Percentiles rank a stretch among this genome's conserved stretches.
Conservation (phyloP, 2,329 filamentous ascomycete species). For the Neofusicoccum sp. region DNA sequence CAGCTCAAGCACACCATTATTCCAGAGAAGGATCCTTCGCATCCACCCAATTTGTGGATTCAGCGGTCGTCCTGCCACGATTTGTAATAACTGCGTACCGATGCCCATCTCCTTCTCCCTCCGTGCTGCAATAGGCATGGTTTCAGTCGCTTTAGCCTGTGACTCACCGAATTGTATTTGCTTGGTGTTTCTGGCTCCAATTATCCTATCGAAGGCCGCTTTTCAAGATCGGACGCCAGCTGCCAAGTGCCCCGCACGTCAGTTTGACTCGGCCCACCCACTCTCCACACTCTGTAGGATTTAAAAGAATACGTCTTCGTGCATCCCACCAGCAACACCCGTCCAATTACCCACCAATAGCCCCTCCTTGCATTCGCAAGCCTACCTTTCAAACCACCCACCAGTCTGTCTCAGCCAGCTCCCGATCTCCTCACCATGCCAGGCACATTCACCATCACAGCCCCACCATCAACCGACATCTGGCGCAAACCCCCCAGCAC, state of each 20-base stretch:
- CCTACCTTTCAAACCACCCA: too few species aligned
- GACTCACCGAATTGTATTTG: background rate
- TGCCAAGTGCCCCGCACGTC: conserved; percentile 12
- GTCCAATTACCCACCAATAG: background rate
- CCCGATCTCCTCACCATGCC: background rate
- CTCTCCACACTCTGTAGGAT: background rate
- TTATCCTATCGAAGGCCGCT: background rate
- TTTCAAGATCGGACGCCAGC: background rate
- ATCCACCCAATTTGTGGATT: too few species aligned
- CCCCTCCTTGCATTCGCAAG: too few species aligned
- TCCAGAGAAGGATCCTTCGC: too few species aligned
- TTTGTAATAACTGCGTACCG: too few species aligned
- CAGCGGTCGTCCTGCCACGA: too few species aligned
- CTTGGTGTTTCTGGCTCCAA: background rate
- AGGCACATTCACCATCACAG: conserved; percentile 24
- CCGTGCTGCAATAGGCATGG: too few species aligned
- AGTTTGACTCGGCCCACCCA: background rate
- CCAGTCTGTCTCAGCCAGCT: too few species aligned
- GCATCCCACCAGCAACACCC: background rate
- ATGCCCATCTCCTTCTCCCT: too few species aligned
- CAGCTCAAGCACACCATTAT: too few species aligned
- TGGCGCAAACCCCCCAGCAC: conserved; percentile 73
- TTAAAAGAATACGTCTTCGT: background rate
- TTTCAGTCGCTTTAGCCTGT: background rate
- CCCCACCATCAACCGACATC: conserved; percentile 65